Percentiles rank a stretch among this genome's conserved stretches.
phyloP scores from a whole-genome alignment of 2,329 filamentous ascomycete species.

The Calonectria fujianensis region DNA sequence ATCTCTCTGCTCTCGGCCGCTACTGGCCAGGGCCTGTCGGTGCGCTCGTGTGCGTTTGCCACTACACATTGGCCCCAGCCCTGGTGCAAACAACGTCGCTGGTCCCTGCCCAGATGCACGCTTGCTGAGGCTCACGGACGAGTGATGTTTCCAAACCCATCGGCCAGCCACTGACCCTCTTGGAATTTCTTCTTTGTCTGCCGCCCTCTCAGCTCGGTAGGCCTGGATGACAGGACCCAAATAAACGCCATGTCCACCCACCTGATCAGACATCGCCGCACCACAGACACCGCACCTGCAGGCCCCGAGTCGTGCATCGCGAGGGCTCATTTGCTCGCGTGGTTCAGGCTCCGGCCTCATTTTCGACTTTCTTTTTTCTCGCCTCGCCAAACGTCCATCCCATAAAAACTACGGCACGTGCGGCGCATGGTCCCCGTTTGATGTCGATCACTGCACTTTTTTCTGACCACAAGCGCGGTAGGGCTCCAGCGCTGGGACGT shows the following conservation, averaged over 20 bases:
- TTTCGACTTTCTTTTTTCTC: conserved; percentile 39
- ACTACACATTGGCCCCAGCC: conserved; percentile 43
- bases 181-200: conserved; percentile 33
- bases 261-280: conserved; percentile 14
- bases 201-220: conserved; percentile 29
- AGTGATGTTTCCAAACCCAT: conserved; percentile 29
- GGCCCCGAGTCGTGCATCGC: conserved; percentile 11
- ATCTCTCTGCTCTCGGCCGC: conserved; percentile 35
- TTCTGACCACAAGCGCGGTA: conserved; percentile 13
- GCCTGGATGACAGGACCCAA: conserved; percentile 11
- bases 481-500: conserved; percentile 30
- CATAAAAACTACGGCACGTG: conserved; percentile 32
- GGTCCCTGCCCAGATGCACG: conserved; percentile 42
- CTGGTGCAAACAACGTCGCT: conserved; percentile 32
- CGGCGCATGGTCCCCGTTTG: conserved; percentile 33
- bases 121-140: conserved; percentile 35
- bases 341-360: conserved; percentile 7
- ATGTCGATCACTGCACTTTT: conserved; percentile 42
- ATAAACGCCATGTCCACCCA: conserved; percentile 2
- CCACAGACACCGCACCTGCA: conserved; percentile 22
- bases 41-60: conserved; percentile 25
- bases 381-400: conserved; percentile 34
- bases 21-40: conserved; percentile 36
- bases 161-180: conserved; percentile 27
- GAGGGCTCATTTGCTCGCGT: conserved; percentile 19